A percentile compares a stretch with the other conserved stretches of the same genome.
phyloP scores from a whole-genome alignment of 495 filamentous ascomycete species.

The Cercophora newfieldiana region DNA sequence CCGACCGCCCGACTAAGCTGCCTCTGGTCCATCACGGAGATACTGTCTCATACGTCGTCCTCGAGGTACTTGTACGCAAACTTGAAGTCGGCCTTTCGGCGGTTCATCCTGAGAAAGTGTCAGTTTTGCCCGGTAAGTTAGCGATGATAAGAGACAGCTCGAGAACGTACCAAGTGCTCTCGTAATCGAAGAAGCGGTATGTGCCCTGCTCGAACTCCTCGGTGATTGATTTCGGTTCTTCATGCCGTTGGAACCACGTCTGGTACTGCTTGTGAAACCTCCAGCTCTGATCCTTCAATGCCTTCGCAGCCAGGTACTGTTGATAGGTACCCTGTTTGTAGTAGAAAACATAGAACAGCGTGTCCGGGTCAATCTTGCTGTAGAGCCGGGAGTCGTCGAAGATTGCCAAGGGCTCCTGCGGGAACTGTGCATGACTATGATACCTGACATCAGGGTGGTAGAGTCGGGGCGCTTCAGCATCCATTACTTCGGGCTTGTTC shows the following conservation, averaged over 20 bases:
- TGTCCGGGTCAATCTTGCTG: conserved; percentile 86
- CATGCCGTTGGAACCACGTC: conserved; percentile 98
- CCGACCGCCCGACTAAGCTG: neutral
- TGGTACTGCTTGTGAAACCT: conserved; percentile 99
- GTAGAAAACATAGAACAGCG: conserved; percentile 98
- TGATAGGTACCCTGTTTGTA: conserved; percentile 96
- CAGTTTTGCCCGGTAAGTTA: neutral
- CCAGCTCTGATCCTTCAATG: conserved; percentile 96
- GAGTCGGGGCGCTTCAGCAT: conserved; percentile 77
- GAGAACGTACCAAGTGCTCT: conserved; percentile 94
- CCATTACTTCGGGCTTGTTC: conserved; percentile 69
- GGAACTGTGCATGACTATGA: conserved; percentile 81
- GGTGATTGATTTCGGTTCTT: conserved; percentile 96
- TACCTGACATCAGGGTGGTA: conserved; percentile 81
- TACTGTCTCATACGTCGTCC: conserved; percentile 17
- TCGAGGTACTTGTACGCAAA: conserved; percentile 87
- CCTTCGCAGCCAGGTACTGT: conserved; percentile 94
- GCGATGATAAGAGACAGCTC: neutral
- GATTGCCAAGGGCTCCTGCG: conserved; percentile 84
- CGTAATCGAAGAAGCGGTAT: conserved; percentile 98
- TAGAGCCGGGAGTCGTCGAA: conserved; percentile 90
- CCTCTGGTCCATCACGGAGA: neutral
- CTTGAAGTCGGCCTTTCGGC: conserved; percentile 96
- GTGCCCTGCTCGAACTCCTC: conserved; percentile 98
- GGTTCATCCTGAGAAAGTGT: conserved; percentile 81